phyloP scores from a whole-genome alignment of 805 yeast genomes.

The Yamadazyma sp. region DNA sequence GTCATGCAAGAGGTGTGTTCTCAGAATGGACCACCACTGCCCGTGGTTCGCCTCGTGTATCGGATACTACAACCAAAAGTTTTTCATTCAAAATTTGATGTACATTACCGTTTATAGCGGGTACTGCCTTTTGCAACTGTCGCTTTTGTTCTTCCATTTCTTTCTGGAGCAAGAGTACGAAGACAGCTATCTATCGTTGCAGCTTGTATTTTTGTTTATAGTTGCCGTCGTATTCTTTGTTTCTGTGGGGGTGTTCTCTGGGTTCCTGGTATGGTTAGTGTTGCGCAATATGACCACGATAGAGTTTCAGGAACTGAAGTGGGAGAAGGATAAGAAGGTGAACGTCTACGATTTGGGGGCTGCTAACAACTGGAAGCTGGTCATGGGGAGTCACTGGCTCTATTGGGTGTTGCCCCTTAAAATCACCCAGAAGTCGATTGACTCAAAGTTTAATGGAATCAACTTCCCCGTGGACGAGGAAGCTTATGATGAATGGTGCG shows the following conservation, averaged over 20 bases:
- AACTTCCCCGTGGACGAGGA: constrained; percentile 49
- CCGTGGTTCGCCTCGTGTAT: constrained; percentile 94
- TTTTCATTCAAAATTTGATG: constrained; percentile 69
- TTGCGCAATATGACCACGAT: constrained; percentile 73
- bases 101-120: constrained; percentile 52
- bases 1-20: constrained; percentile 44
- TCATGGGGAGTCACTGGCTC: constrained; percentile 67
- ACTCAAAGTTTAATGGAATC: constrained; percentile 43
- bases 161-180: constrained; percentile 41
- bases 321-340: constrained; percentile 43
- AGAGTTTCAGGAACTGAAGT: constrained; percentile 59
- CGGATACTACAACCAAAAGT: constrained; percentile 79
- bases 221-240: constrained; percentile 56
- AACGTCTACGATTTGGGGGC: constrained; percentile 79
- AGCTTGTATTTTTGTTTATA: constrained; percentile 59
- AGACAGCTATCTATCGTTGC: constrained; percentile 49
- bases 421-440: constrained; percentile 21
- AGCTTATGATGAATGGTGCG: constrained; percentile 38
- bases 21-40: constrained; percentile 61
- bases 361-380: constrained; percentile 57
- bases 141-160: constrained; percentile 48
- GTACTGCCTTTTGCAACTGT: constrained; percentile 40
- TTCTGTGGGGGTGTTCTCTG: constrained; percentile 46
- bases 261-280: constrained; percentile 59
- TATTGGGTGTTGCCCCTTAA: constrained; percentile 72